These are phyloP conservation scores for Grammothele lineata DNA, from an alignment of 768 basidiomycete species.

Conservation along the genomic window DNA sequence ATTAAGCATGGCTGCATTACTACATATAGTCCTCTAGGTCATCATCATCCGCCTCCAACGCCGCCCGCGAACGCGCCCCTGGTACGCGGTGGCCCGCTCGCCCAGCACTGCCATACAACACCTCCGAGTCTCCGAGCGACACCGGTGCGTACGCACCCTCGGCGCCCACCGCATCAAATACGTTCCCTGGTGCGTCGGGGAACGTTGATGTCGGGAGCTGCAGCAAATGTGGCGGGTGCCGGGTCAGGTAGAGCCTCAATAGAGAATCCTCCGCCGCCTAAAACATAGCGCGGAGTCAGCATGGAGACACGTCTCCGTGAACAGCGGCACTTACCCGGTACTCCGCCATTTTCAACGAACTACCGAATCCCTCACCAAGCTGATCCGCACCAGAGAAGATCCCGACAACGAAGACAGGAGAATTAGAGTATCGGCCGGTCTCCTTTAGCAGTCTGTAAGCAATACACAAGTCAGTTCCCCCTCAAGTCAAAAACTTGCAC, in stretches of 20 bases:
- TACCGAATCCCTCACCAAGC: constrained; percentile 93
- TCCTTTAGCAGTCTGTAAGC: constrained; percentile 75
- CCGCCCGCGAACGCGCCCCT: constrained; percentile 15
- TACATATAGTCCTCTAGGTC: constrained; percentile 22
- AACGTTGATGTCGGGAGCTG: constrained; percentile 76
- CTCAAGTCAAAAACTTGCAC: too few species aligned
- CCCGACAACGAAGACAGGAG: constrained; percentile 94
- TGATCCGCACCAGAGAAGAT: constrained; percentile 81
- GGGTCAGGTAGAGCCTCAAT: constrained; percentile 77
- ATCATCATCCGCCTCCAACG: constrained; percentile 13
- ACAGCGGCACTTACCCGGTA: constrained; percentile 66
- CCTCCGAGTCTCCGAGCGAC: constrained; percentile 56
- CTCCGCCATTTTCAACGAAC: constrained; percentile 92
- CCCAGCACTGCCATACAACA: constrained; percentile 66
- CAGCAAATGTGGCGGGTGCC: constrained; percentile 61
- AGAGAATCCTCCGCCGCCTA: constrained; percentile 87
- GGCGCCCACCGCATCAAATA: constrained; percentile 42
- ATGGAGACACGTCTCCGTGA: background rate
- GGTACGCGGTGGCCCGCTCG: constrained; percentile 33
- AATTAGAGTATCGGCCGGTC: constrained; percentile 86
- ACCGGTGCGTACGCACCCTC: constrained; percentile 50
- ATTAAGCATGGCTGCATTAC: constrained; percentile 18
- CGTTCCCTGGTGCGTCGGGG: constrained; percentile 46
- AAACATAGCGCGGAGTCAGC: constrained; percentile 1
- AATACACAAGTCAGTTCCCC: background rate